Evolutionary conservation across 805 yeast species (phyloP).

Genomic region (Tanozyma kutaoensis): DNA sequence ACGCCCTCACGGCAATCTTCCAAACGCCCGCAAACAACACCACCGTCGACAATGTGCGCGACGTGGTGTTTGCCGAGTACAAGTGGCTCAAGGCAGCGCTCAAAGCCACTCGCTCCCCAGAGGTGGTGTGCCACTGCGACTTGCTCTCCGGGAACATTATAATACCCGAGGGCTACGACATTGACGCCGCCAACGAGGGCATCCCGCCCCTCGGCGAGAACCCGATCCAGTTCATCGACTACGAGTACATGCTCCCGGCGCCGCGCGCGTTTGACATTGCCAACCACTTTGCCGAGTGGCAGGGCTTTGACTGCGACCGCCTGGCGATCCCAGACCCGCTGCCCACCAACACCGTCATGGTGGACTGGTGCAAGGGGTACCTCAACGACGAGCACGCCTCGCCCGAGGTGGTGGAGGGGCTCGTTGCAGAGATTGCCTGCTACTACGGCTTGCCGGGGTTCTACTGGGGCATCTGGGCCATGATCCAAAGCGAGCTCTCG

Average conservation of each 20-base stretch:
- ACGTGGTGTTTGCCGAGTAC: conserved; percentile 36
- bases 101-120: conserved; percentile 27
- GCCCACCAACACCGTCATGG: conserved; percentile 26
- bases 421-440: conserved; percentile 41
- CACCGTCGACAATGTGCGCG: conserved; percentile 14
- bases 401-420: conserved; percentile 19
- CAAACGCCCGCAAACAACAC: conserved; percentile 9
- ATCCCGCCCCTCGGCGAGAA: conserved; percentile 11
- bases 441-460: conserved; percentile 76
- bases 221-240: conserved; percentile 52
- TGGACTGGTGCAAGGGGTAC: conserved; percentile 49
- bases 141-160: conserved; percentile 63
- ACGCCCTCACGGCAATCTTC: conserved; percentile 23
- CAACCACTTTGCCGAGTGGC: conserved; percentile 71
- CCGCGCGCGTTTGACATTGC: conserved; percentile 68
- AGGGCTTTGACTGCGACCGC: conserved; percentile 63
- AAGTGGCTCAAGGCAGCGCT: conserved; percentile 37
- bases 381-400: conserved; percentile 20
- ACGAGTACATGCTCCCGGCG: conserved; percentile 60
- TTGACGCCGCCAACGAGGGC: conserved; percentile 3
- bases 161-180: conserved; percentile 34
- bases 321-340: conserved; percentile 43
- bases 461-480: conserved; percentile 80
- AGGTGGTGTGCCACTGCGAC: conserved; percentile 60
- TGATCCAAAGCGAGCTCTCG: conserved; percentile 56